phyloP scores from a whole-genome alignment of 2,329 filamentous ascomycete genomes.

The Cercospora brassicicola region DNA sequence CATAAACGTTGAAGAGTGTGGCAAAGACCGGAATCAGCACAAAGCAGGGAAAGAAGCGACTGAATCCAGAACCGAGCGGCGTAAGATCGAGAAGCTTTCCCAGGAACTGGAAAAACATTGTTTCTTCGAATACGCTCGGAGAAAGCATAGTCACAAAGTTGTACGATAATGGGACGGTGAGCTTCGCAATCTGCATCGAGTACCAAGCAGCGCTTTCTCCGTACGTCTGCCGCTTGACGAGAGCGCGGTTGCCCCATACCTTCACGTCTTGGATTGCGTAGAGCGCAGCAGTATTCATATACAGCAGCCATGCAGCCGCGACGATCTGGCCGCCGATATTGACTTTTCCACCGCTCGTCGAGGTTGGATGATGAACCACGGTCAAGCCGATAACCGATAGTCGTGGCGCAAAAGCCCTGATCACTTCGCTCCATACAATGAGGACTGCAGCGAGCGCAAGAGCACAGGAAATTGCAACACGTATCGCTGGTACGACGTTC shows the following conservation, averaged over 20 bases:
- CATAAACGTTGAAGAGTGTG: constrained; percentile 86
- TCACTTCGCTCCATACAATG: constrained; percentile 90
- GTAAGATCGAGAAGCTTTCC: constrained; percentile 82
- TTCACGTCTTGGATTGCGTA: constrained; percentile 88
- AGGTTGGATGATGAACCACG: constrained; percentile 73
- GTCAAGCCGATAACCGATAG: constrained; percentile 68
- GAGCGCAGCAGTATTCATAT: constrained; percentile 91
- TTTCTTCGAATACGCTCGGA: constrained; percentile 68
- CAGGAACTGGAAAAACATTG: constrained; percentile 84
- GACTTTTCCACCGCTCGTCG: constrained; percentile 63
- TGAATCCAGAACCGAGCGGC: constrained; percentile 77
- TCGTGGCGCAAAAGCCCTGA: constrained; percentile 76
- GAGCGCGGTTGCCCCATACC: constrained; percentile 92
- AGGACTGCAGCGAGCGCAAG: constrained; percentile 74
- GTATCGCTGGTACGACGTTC: constrained; percentile 68
- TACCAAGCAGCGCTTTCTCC: constrained; percentile 96
- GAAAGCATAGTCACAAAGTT: constrained; percentile 94
- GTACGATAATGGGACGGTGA: constrained; percentile 90
- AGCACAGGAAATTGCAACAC: constrained; percentile 64
- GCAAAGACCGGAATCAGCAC: constrained; percentile 82
- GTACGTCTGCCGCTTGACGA: constrained; percentile 88
- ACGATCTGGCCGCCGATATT: constrained; percentile 84
- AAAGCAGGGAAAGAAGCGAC: constrained; percentile 83
- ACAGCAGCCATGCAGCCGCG: constrained; percentile 84
- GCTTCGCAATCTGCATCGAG: constrained; percentile 82